These are phyloP conservation scores for Acaromyces ingoldii DNA, from an alignment of 1,284 basidiomycete species.

Conservation along the genomic window DNA sequence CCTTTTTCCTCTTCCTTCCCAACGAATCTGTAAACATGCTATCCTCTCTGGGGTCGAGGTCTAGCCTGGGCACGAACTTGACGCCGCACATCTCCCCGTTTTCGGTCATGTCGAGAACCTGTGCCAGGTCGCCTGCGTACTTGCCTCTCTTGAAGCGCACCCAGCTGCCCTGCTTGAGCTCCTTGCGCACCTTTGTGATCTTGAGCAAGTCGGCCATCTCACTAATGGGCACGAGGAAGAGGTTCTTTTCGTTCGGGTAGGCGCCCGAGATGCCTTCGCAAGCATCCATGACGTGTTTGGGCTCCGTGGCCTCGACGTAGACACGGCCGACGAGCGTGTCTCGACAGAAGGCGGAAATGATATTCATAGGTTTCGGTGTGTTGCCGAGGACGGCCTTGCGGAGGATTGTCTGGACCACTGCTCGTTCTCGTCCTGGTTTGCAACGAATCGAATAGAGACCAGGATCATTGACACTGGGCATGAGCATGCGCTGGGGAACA, in stretches of 20 bases:
- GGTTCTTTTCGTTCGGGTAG: slow-evolving; percentile 63
- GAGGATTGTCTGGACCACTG: slow-evolving; percentile 89
- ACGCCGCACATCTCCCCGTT: slow-evolving; percentile 90
- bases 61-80: slow-evolving; percentile 93
- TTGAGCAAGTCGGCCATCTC: slow-evolving; percentile 96
- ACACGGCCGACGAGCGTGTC: slow-evolving; percentile 92
- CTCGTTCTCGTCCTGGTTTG: slow-evolving; percentile 84
- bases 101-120: slow-evolving; percentile 86
- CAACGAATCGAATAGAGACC: slow-evolving; percentile 93
- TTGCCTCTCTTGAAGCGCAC: slow-evolving; percentile 90
- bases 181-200: slow-evolving; percentile 88
- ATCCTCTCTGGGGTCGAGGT: slow-evolving; percentile 61
- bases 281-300: slow-evolving; percentile 78
- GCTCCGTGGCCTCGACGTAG: slow-evolving; percentile 86
- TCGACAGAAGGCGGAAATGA: slow-evolving; percentile 88
- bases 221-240: slow-evolving; percentile 86
- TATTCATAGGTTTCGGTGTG: slow-evolving; percentile 66
- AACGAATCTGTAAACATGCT: slow-evolving; percentile 52
- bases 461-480: slow-evolving; percentile 94
- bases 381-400: slow-evolving; percentile 70
- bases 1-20: slow-evolving; percentile 51
- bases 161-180: slow-evolving; percentile 83
- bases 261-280: slow-evolving; percentile 86
- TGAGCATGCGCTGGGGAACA: slow-evolving; percentile 87
- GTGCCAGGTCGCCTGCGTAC: slow-evolving; percentile 89